Base-by-base conservation (phyloP, 352 stramenopile species). In the Globisporangium uncinulatum region DNA sequence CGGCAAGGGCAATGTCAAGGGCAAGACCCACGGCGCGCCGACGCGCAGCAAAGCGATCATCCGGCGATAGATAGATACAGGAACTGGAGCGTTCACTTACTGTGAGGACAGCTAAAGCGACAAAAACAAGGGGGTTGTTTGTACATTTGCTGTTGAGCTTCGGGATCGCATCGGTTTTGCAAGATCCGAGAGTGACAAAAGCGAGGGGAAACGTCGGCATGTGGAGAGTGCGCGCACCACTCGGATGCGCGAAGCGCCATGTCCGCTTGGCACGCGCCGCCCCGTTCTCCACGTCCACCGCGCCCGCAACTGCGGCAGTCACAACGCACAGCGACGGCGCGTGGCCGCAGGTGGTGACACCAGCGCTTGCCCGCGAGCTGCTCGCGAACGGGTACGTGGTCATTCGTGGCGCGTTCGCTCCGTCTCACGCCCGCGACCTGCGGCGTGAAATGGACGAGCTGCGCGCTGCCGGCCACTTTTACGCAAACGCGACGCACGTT, bases 31-130 rank as follows among this genome's bases (percentile, higher is more conserved):
- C 62, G 84, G 84, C 44, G 84, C 84, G 46, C 84, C 84, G 11
- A 86, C 84, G 32, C 68, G 82, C 66, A 92, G 82, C 83, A 94
- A 94, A 78, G 69, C 80, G 21, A 85, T 87, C 59, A 83, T 94
- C 54, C 73, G 74, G 50, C 69, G 68, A 54, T 85, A 80, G 42
- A 44, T 24, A 14, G 32, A 37, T 37, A 9, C 32, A 9, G 32
- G 4, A 37, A n/a, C 32, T 37, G 32, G 32, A 4, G 32, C 5
- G 32, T 9, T 37, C 32, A 13, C 34, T 24, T 4, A 20, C 31
- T 29, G 24, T 29, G 24, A 29, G 24, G 24, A 4, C 24, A 29
- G 24, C 4, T 29, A 29, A 4, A 29, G 24, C 24, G 24, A 29
- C 24, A 29, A 29, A 29, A 29, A 29, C 24, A n/a, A n/a, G n/a